Conservation (phyloP, 805 yeast genomes). For the Candida patagonica region DNA sequence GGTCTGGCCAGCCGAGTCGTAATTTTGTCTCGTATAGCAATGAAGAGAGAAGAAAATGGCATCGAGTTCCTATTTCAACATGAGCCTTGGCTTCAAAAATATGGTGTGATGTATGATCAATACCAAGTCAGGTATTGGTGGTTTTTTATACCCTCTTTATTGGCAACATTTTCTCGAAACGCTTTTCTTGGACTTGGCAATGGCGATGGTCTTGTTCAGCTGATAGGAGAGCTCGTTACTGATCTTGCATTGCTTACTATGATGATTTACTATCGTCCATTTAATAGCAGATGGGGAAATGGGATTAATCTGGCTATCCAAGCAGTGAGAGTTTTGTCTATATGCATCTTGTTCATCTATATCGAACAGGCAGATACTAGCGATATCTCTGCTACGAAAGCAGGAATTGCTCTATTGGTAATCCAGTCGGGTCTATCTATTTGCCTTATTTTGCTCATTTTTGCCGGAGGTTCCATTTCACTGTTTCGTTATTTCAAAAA, state of each 20-base stretch:
- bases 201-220: slow-evolving; percentile 27
- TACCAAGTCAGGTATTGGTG: slow-evolving; percentile 27
- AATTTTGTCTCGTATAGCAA: slow-evolving; percentile 21
- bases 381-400: slow-evolving; percentile 22
- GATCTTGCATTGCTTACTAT: slow-evolving; percentile 20
- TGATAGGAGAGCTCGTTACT: slow-evolving; percentile 26
- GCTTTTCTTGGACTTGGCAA: slow-evolving; percentile 28
- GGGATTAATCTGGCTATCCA: slow-evolving; percentile 24
- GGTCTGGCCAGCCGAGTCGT: slow-evolving; percentile 21
- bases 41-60: slow-evolving; percentile 15
- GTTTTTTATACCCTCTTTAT: slow-evolving; percentile 22
- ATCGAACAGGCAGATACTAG: slow-evolving; percentile 23
- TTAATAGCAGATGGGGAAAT: slow-evolving; percentile 25
- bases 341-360: slow-evolving; percentile 23
- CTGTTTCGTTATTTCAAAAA: background rate
- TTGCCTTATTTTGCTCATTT: slow-evolving; percentile 20
- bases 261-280: slow-evolving; percentile 21
- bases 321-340: slow-evolving; percentile 22
- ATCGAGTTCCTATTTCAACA: slow-evolving; percentile 20
- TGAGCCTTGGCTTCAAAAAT: slow-evolving; percentile 25
- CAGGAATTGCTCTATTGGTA: slow-evolving; percentile 25
- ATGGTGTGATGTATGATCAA: slow-evolving; percentile 28
- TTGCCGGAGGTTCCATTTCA: slow-evolving; percentile 7
- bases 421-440: slow-evolving; percentile 24
- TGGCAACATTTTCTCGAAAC: slow-evolving; percentile 22